Evolutionary conservation across 2,329 filamentous ascomycete species (phyloP), one percentile per base, ranked within the genome.

Genomic region (Penicillium sumatraense): DNA sequence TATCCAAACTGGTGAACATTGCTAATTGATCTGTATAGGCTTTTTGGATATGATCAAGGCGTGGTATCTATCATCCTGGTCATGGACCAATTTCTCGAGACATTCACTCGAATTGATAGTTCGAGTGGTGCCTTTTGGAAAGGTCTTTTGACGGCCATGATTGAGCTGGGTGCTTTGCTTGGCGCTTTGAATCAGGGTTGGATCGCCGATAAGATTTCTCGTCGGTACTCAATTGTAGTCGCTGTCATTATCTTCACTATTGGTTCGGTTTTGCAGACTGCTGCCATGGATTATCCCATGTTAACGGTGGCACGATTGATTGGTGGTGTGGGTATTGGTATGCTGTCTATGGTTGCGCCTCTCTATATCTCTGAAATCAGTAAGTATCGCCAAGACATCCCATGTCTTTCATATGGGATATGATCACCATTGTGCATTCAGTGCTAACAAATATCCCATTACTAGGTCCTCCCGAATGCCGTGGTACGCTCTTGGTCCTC

Each of bases 281-380:
- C 75, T 10, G 76, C 81, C 1, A 67, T 78, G 3, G 73, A 79
- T 44, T 82, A 82, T 56, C 71, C 73, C 3, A 83, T 83, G 80
- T 70, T 83, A 51, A 77, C 76, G 0, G 73, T 80, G 9, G 81
- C 78, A 18, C 73, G 81, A 3, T 63, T 81, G 35, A 78, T 83
- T 54, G 81, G 81, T 20, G 81, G 81, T 44, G 57, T 81, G 36
- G 81, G 80, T 1, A 81, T 83, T 51, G 80, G 81, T 57, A 81
- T 81, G 80, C 61, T 78, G 47, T 74, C 72, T 8, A 77, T 77
- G 71, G 79, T 82, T 21, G 77, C 79, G 3, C 81, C 81, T 0
- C 67, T 83, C 23, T 83, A 83, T 59, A 82, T 82, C 40, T 80
- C 77, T 1, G 81, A 83, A 57, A 81, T 82, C 49, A 71, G 68